Conservation (phyloP, 495 filamentous ascomycete species). For the Neurospora sp. region DNA sequence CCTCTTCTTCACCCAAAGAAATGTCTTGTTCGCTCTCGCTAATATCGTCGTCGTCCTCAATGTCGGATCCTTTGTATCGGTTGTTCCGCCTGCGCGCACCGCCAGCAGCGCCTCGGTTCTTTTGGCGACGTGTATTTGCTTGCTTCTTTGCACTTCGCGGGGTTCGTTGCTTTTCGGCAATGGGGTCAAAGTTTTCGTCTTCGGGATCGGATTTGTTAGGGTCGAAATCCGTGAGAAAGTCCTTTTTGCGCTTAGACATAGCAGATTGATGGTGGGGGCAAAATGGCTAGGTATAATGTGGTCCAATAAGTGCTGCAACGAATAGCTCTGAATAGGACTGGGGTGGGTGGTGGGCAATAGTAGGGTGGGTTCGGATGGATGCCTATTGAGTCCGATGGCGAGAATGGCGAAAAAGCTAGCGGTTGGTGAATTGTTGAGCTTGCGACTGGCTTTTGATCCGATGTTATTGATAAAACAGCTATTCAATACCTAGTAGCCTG, state of each 20-base stretch:
- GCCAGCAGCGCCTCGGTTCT: slow-evolving; percentile 1
- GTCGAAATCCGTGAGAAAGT: slow-evolving; percentile 56
- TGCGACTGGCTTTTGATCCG: background rate
- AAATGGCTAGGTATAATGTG: background rate
- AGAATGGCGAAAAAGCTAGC: background rate
- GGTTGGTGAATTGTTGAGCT: background rate
- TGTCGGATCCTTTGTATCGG: slow-evolving; percentile 52
- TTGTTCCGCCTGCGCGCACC: slow-evolving; percentile 36
- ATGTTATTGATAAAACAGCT: background rate
- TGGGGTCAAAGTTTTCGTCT: slow-evolving; percentile 64
- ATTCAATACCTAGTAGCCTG: background rate
- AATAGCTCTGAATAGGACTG: background rate
- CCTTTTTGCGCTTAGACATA: slow-evolving; percentile 50
- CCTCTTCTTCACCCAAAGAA: slow-evolving; percentile 45
- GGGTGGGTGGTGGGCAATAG: background rate
- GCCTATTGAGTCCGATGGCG: background rate
- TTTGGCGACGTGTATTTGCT: slow-evolving; percentile 27
- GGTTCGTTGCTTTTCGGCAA: slow-evolving; percentile 29
- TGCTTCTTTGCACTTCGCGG: slow-evolving; percentile 25
- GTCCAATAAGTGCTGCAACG: background rate
- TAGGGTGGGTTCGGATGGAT: background rate
- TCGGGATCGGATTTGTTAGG: slow-evolving; percentile 77
- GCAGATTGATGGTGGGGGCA: background rate
- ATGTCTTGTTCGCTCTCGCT: slow-evolving; percentile 48
- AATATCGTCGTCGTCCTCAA: slow-evolving; percentile 54